These are phyloP conservation scores for Amanita rubescens DNA, from an alignment of 768 basidiomycete genomes.

Conservation along the genomic window DNA sequence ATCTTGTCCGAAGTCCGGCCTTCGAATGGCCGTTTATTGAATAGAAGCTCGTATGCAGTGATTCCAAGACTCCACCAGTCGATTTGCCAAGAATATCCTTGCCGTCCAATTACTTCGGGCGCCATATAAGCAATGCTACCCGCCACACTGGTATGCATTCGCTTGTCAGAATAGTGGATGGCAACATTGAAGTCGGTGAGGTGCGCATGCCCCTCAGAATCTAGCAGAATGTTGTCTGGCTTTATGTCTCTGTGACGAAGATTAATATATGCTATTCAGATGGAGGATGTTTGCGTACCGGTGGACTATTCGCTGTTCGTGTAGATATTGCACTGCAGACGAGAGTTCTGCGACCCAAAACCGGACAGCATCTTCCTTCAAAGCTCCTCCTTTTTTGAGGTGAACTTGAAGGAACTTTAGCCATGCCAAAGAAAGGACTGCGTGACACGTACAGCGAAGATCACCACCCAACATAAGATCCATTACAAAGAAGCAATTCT, in stretches of 20 bases:
- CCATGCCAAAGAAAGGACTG: slow-evolving; percentile 1
- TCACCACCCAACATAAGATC: slow-evolving; percentile 97
- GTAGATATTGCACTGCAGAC: slow-evolving; percentile 81
- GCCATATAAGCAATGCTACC: slow-evolving; percentile 99
- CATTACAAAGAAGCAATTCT: slow-evolving; percentile 95
- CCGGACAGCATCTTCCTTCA: slow-evolving; percentile 65
- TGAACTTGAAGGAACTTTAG: slow-evolving; percentile 52
- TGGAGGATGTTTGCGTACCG: slow-evolving; percentile 47
- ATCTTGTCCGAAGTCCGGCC: slow-evolving; percentile 86
- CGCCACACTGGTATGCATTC: slow-evolving; percentile 87
- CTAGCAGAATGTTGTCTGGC: slow-evolving; percentile 94
- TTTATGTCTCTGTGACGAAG: slow-evolving; percentile 70
- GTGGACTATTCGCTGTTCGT: slow-evolving; percentile 88
- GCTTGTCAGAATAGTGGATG: slow-evolving; percentile 89
- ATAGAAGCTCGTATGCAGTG: slow-evolving; percentile 85
- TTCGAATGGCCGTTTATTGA: slow-evolving; percentile 79
- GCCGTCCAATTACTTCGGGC: slow-evolving; percentile 87
- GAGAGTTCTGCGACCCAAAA: slow-evolving; percentile 91
- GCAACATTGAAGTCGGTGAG: slow-evolving; percentile 99
- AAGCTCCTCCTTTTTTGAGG: slow-evolving; percentile 59
- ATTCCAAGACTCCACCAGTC: slow-evolving; percentile 98
- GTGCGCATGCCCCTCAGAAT: slow-evolving; percentile 91
- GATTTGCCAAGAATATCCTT: slow-evolving; percentile 87
- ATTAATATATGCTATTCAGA: slow-evolving; percentile 5
- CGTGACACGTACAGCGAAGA: slow-evolving; percentile 63